These are phyloP conservation scores for Entonaema liquescens DNA, from an alignment of 495 filamentous ascomycete genomes.

Conservation along the genomic window DNA sequence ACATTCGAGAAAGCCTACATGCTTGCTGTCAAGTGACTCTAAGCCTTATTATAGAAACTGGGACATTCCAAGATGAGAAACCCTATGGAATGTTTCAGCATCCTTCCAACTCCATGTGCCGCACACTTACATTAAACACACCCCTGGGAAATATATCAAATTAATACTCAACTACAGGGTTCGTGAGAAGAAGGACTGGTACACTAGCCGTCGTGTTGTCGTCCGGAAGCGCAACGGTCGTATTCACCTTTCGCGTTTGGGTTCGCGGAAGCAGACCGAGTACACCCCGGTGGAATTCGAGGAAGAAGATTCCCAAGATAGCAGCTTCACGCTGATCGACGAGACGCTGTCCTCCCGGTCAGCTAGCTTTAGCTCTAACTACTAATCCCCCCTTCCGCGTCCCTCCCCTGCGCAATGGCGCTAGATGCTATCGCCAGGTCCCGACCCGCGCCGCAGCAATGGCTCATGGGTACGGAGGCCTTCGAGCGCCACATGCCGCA, in stretches of 20 bases:
- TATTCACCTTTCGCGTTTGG: conserved; percentile 38
- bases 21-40: conserved; percentile 13
- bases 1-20: neutral
- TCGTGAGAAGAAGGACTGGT: conserved; percentile 41
- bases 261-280: conserved; percentile 19
- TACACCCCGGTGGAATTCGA: conserved; percentile 28
- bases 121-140: neutral
- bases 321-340: conserved; percentile 31
- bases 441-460: conserved; percentile 31
- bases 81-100: conserved; percentile 3
- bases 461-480: conserved; percentile 58
- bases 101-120: neutral
- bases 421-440: neutral
- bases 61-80: neutral
- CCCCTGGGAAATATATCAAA: neutral
- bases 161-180: conserved; percentile 17
- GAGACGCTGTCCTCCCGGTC: conserved; percentile 23
- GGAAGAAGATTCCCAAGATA: conserved; percentile 18
- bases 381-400: conserved; percentile 5
- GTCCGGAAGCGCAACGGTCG: conserved; percentile 42
- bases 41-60: neutral
- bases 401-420: conserved; percentile 17
- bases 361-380: conserved; percentile 28
- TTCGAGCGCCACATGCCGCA: conserved; percentile 65
- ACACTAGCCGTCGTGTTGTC: conserved; percentile 34